A percentile compares a stretch with the other conserved stretches of the same genome.
These are phyloP conservation scores for Mucor mucedo DNA, from an alignment of 371 early-diverging fungal genomes.

Conservation along the genomic window DNA sequence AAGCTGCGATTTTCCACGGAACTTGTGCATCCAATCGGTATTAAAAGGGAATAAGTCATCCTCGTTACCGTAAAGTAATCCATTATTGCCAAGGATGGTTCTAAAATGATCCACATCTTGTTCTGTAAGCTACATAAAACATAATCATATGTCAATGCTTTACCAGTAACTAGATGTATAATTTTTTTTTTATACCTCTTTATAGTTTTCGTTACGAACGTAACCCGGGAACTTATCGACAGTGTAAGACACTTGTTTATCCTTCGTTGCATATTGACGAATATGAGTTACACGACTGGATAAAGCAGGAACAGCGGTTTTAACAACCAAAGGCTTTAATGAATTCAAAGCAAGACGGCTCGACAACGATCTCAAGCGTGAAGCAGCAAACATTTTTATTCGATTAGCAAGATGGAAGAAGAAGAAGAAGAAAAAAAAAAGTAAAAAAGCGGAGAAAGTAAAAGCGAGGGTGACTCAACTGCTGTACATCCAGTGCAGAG, in stretches of 20 bases:
- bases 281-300: background rate
- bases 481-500: too few relatives aligned
- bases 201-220: constrained; percentile 58
- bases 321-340: background rate
- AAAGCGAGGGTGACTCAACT: background rate
- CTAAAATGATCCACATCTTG: constrained; percentile 68
- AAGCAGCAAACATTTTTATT: constrained; percentile 9
- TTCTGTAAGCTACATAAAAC: constrained; percentile 41
- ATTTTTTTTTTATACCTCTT: constrained; percentile 41
- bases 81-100: constrained; percentile 58
- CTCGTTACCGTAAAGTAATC: constrained; percentile 50
- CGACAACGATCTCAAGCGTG: constrained; percentile 17
- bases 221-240: constrained; percentile 60
- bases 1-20: constrained; percentile 80
- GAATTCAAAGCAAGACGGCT: constrained; percentile 12
- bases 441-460: background rate
- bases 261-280: constrained; percentile 27
- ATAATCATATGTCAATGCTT: too few relatives aligned
- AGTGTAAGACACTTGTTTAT: constrained; percentile 45
- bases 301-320: background rate
- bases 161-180: too few relatives aligned
- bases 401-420: background rate
- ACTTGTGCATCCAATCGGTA: constrained; percentile 94
- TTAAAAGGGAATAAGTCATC: constrained; percentile 73
- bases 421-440: background rate